Conservation (phyloP, 2,329 filamentous ascomycete species). For the Claviceps lovelessii region DNA sequence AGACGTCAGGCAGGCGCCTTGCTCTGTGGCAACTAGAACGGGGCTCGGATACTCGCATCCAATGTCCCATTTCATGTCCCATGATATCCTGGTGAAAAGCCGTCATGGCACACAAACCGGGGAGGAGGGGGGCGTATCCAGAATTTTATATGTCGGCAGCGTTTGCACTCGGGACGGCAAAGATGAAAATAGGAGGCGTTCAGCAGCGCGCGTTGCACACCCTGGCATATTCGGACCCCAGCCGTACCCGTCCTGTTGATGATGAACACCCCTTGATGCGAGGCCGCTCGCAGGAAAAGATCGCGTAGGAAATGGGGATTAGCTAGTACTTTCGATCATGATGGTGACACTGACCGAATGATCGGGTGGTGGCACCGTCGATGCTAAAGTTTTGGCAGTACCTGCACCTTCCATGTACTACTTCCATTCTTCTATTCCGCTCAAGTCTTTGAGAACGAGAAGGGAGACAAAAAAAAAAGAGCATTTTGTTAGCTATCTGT, state of each 20-base stretch:
- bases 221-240: conserved; percentile 1
- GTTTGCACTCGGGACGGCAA: neutral
- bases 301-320: conserved; percentile 2
- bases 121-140: too few relatives aligned
- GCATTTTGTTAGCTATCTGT: neutral
- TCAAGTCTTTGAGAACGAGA: neutral
- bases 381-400: neutral
- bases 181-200: neutral
- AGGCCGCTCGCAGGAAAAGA: conserved; percentile 4
- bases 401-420: neutral
- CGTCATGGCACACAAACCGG: neutral
- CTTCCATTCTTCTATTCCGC: neutral
- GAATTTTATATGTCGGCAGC: neutral
- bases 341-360: conserved; percentile 1
- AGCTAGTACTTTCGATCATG: neutral
- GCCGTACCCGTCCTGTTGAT: neutral
- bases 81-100: neutral
- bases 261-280: conserved; percentile 1
- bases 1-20: conserved; percentile 4
- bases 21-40: neutral
- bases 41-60: conserved; percentile 5
- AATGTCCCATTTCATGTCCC: neutral
- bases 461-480: too few relatives aligned
- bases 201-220: neutral
- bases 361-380: conserved; percentile 1